phyloP scores from a whole-genome alignment of 345 rosid species.

The Salix koriyanagi region DNA sequence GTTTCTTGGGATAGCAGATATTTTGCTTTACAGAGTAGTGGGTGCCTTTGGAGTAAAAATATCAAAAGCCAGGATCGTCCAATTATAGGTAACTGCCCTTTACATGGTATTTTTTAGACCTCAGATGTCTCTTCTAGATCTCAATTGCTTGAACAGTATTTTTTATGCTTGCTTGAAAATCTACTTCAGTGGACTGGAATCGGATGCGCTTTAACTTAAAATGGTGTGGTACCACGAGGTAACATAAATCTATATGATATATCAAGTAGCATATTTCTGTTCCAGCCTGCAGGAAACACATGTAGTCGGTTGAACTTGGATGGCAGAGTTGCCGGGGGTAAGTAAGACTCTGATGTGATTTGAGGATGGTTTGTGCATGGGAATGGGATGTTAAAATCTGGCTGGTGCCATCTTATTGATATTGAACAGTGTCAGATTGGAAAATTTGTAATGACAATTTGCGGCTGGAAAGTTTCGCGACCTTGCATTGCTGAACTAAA shows the following conservation, averaged over 20 bases:
- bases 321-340: slow-evolving; percentile 9
- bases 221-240: slow-evolving; percentile 23
- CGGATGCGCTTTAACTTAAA: slow-evolving; percentile 10
- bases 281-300: slow-evolving; percentile 27
- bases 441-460: background rate
- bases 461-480: background rate
- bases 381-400: background rate
- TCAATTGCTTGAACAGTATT: slow-evolving; percentile 1
- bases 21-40: slow-evolving; percentile 18
- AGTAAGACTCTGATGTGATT: background rate
- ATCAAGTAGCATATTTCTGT: slow-evolving; percentile 13
- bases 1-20: slow-evolving; percentile 13
- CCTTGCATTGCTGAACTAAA: background rate
- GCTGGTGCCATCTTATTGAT: background rate
- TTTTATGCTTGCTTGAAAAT: slow-evolving; percentile 11
- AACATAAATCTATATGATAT: slow-evolving; percentile 14
- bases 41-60: slow-evolving; percentile 24
- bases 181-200: slow-evolving; percentile 24
- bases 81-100: slow-evolving; percentile 31
- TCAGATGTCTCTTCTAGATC: slow-evolving; percentile 9
- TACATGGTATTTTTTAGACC: slow-evolving; percentile 13
- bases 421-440: background rate
- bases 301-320: slow-evolving; percentile 12
- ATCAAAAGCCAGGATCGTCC: slow-evolving; percentile 16
- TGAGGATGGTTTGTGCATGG: background rate